Base-by-base conservation (phyloP, 305 asterid species). In the Rubia peregrina region DNA sequence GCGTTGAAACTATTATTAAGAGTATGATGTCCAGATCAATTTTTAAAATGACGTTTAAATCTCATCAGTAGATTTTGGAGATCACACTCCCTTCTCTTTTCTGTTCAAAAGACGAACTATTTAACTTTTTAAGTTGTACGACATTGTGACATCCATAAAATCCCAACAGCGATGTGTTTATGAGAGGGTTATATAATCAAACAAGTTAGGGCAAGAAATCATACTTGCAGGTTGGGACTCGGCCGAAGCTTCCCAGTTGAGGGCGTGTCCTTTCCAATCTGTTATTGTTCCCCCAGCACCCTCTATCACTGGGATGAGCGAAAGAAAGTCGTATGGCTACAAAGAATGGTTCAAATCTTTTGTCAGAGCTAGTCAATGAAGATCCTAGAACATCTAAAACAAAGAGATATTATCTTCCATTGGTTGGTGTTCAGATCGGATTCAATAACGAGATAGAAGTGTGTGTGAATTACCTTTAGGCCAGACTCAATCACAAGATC, bases 401-500 rank as follows among this genome's bases (percentile, higher is more conserved):
- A 24, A 30, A 24, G 41, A 16, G 19, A 19, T 8, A 2, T 7
- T 2, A 0, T 6, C 22, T 14, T 63, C 8, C 51, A 46, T 11
- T 2, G 12, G 21, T 71, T n/a, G 61, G 48, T 71, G 17, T 17
- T 43, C 60, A 71, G 9, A 0, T n/a, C 14, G 21, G 44, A 9
- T 17, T 22, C 36, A 26, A 48, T 48, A 16, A 48, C n/a, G 17
- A 46, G 36, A 21, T 6, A 41, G 49, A 38, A 61, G 51, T 26
- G 22, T 55, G 26, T n/a, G 19, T 38, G 1, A 42, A 11, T 38
- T 63, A 89, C 99, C 97, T 91, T 91, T 70, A 94, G 97, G 75
- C 99, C 98, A 12, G 97, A 86, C 78, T 91, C 99, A 60, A 91
- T 73, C 69, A 94, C 99, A 22, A 94, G 90, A 83, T 94, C 99